Base-by-base conservation (phyloP, 2,329 filamentous ascomycete species). In the Fusarium austroafricanum region DNA sequence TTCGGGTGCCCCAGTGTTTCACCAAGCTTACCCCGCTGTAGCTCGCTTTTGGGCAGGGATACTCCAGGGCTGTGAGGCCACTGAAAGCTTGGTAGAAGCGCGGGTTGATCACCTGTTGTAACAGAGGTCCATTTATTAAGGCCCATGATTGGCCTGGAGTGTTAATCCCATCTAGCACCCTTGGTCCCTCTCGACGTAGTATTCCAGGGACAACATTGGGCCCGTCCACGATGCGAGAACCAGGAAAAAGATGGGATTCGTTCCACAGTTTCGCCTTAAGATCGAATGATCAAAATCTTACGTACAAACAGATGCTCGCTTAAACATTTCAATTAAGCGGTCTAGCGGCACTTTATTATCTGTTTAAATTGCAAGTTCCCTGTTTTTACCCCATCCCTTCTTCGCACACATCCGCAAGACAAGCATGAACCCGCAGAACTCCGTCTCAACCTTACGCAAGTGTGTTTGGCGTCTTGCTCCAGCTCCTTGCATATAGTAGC, bases 21-120 rank as follows among this genome's bases (percentile, higher is more conserved):
- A 73, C 52, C 50, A 53, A 46, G 28, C 39, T 44, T 74, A 73
- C 71, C 71, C 71, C 71, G 71, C 71, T 71, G 68, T 63, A 65
- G 71, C 58, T 59, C 62, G 49, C 71, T 57, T 61, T 44, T 51
- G 60, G 60, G 55, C 67, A 65, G 47, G 62, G 64, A 59, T 56
- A 11, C 50, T 65, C 60, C 35, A 64, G 52, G 29, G 28, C 57
- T 54, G 45, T 54, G 66, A 68, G 65, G 42, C 66, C 59, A 68
- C 69, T 70, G 69, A 60, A 56, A 55, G 58, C 42, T 61, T 66
- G 35, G 61, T 60, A n/a, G 53, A 44, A 67, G 66, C 56, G 56
- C 66, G 65, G 49, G 49, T 42, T 67, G 56, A 70, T 70, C 50
- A 59, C 40, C 61, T 54, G 59, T 39, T 70, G 58, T 42, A 49